Percentiles rank a stretch among this genome's conserved stretches.
phyloP scores from a whole-genome alignment of 148 eudicot genomes.

The Camellia lanceoleosa region DNA sequence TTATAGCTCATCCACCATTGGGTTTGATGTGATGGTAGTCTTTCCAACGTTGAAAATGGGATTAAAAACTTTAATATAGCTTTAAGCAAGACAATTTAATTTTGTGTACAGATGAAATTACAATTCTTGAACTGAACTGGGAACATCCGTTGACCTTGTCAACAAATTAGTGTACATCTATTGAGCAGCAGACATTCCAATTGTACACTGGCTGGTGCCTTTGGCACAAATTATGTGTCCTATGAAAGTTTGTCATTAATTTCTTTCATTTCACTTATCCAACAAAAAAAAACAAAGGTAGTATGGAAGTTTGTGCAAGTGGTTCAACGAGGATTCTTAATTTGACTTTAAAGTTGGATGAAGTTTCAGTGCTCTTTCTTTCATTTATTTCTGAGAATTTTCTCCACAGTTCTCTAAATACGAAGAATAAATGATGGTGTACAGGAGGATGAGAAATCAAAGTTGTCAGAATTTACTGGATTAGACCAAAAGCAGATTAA shows the following conservation, averaged over 20 bases:
- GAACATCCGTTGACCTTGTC: too few relatives aligned
- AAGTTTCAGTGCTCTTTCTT: background rate
- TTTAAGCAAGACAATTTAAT: background rate
- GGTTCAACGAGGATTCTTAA: background rate
- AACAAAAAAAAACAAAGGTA: background rate
- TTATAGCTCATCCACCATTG: background rate
- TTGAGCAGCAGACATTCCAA: background rate
- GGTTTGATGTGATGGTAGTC: background rate
- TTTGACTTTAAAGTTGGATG: background rate
- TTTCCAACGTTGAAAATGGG: background rate
- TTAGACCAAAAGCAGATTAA: conserved; percentile 49
- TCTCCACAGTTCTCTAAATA: background rate
- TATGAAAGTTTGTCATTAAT: background rate
- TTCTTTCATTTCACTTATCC: background rate
- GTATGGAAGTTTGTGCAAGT: background rate
- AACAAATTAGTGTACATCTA: background rate
- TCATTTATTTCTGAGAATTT: background rate
- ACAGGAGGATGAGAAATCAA: conserved; percentile 48
- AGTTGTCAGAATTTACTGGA: conserved; percentile 38
- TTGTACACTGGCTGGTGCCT: background rate
- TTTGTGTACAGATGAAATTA: background rate
- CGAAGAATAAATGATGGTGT: background rate
- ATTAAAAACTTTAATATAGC: background rate
- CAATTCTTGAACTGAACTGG: too few relatives aligned
- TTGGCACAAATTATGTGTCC: background rate